Evolutionary conservation across 225 moss, liverwort and hornwort species (phyloP).

Genomic region (Marchantia paleacea): DNA sequence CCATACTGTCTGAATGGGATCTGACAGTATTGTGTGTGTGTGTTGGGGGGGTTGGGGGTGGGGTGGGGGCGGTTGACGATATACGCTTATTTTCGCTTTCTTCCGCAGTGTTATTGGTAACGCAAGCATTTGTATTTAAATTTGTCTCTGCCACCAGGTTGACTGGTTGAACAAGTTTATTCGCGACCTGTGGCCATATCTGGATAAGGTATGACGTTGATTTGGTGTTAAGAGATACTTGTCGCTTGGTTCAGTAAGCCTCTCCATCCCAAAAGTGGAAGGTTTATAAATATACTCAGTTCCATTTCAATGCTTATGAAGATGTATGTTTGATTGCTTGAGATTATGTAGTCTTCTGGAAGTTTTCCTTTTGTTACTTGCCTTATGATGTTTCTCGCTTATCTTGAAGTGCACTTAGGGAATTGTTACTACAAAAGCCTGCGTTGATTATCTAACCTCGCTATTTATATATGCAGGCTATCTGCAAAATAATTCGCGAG

Average conservation of each 20-base stretch:
- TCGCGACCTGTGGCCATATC: slow-evolving; percentile 42
- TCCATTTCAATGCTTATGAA: too few species aligned
- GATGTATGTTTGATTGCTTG: too few species aligned
- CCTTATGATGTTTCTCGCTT: too few species aligned
- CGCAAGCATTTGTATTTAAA: background rate
- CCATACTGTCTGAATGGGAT: too few species aligned
- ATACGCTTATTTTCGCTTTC: background rate
- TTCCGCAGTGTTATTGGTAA: background rate
- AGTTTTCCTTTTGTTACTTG: too few species aligned
- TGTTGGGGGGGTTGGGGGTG: too few species aligned
- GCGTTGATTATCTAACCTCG: background rate
- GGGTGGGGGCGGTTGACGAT: too few species aligned
- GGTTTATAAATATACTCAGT: too few species aligned
- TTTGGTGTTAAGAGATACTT: background rate
- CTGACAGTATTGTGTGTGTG: too few species aligned
- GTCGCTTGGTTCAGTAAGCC: background rate
- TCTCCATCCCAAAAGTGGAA: too few species aligned
- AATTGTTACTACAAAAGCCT: background rate
- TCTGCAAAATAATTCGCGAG: slow-evolving; percentile 85
- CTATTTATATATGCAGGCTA: slow-evolving; percentile 51
- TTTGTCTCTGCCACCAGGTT: slow-evolving; percentile 31
- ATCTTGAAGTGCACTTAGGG: too few species aligned
- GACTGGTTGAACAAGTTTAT: slow-evolving; percentile 48
- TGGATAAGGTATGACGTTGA: slow-evolving; percentile 36
- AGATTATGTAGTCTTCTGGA: too few species aligned